A percentile compares a stretch with the other conserved stretches of the same genome.
Evolutionary conservation across 2,329 filamentous ascomycete species (phyloP).

Genomic region (Pseudogymnoascus verrucosus): DNA sequence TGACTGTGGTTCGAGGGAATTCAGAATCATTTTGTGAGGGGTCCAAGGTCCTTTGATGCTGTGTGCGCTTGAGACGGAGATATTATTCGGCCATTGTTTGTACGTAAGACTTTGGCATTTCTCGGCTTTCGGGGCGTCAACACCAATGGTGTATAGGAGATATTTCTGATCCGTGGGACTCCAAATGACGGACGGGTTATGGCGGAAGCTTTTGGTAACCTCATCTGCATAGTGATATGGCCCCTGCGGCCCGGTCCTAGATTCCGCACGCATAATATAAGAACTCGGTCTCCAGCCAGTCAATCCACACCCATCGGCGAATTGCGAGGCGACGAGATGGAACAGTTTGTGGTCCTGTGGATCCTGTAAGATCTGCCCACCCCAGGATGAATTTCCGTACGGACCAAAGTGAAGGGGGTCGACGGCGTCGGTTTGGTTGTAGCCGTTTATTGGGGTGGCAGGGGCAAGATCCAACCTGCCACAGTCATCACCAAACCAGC

Average conservation of each 20-base stretch:
- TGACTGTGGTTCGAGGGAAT: conserved; percentile 12
- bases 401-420: not conserved
- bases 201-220: conserved; percentile 36
- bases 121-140: conserved; percentile 27
- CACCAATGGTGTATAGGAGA: conserved; percentile 39
- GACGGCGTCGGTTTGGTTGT: conserved; percentile 34
- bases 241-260: conserved; percentile 34
- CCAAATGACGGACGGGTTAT: conserved; percentile 39
- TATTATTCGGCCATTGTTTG: not conserved
- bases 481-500: conserved; percentile 38
- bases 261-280: conserved; percentile 39
- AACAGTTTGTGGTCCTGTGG: conserved; percentile 31
- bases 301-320: conserved; percentile 38
- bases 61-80: not conserved
- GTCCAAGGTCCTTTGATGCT: conserved; percentile 5
- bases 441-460: conserved; percentile 33
- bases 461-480: conserved; percentile 37
- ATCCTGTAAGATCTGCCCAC: conserved; percentile 39
- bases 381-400: conserved; percentile 39
- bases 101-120: not conserved
- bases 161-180: conserved; percentile 37
- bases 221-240: conserved; percentile 36
- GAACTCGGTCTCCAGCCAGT: conserved; percentile 40
- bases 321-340: conserved; percentile 39
- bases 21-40: conserved; percentile 14